Conservation (phyloP, 768 basidiomycete genomes). For the Coprinopsis strossmayeri region DNA sequence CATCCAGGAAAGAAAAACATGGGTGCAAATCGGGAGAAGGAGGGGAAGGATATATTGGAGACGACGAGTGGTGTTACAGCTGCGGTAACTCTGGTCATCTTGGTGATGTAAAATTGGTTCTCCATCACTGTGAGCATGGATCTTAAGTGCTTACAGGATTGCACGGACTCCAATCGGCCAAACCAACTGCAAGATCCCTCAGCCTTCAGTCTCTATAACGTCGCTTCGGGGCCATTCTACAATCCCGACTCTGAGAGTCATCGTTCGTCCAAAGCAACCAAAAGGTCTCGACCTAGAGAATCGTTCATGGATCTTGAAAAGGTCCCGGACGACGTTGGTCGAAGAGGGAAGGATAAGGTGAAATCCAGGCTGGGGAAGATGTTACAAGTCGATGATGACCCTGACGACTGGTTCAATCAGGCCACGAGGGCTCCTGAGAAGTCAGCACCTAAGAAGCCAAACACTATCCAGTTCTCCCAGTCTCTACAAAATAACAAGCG, state of each 20-base stretch:
- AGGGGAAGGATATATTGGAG: slow-evolving; percentile 72
- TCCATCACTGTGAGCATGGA: not conserved
- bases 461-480: slow-evolving; percentile 14
- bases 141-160: slow-evolving; percentile 44
- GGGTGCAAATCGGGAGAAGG: slow-evolving; percentile 53
- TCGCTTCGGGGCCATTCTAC: slow-evolving; percentile 61
- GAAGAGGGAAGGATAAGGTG: slow-evolving; percentile 55
- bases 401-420: slow-evolving; percentile 62
- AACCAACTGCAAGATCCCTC: slow-evolving; percentile 48
- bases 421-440: slow-evolving; percentile 21
- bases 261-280: slow-evolving; percentile 16
- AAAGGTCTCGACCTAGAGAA: slow-evolving; percentile 23
- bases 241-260: slow-evolving; percentile 30
- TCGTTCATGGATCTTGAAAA: slow-evolving; percentile 37
- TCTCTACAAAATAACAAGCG: slow-evolving; percentile 5
- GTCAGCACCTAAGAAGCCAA: slow-evolving; percentile 14
- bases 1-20: slow-evolving; percentile 42
- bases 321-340: slow-evolving; percentile 58
- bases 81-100: slow-evolving; percentile 70
- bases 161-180: slow-evolving; percentile 35
- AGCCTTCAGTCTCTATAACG: slow-evolving; percentile 62
- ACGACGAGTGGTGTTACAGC: slow-evolving; percentile 77
- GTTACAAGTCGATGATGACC: slow-evolving; percentile 45
- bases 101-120: slow-evolving; percentile 59
- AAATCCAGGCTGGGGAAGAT: slow-evolving; percentile 46